phyloP scores from a whole-genome alignment of 306 rosid species.

The Astragalus glycyphyllos region DNA sequence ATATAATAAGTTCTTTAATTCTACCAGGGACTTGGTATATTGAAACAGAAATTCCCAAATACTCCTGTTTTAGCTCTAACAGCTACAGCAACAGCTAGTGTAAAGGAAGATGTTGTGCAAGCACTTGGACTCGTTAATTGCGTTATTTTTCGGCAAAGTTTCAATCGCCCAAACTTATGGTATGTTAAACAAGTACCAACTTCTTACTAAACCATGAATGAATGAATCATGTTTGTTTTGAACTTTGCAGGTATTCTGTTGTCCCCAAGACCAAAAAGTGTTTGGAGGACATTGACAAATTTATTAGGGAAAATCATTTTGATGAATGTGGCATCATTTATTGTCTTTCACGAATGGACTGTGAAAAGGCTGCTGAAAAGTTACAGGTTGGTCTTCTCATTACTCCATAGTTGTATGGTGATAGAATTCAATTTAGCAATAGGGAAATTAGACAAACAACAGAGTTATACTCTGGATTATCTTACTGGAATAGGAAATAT shows the following conservation, averaged over 20 bases:
- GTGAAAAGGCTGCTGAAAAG: slow-evolving; percentile 94
- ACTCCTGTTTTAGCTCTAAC: slow-evolving; percentile 97
- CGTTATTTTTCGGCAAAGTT: slow-evolving; percentile 94
- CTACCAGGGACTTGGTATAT: slow-evolving; percentile 92
- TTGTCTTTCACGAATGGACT: slow-evolving; percentile 98
- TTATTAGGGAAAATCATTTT: slow-evolving; percentile 79
- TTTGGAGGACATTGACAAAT: slow-evolving; percentile 88
- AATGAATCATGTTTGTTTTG: slow-evolving; percentile 40
- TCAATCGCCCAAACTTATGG: slow-evolving; percentile 95
- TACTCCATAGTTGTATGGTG: slow-evolving; percentile 18
- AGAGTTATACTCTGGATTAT: too few species aligned
- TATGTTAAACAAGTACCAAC: slow-evolving; percentile 43
- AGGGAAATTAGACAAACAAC: too few species aligned
- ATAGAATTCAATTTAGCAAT: too few species aligned
- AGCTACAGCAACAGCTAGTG: slow-evolving; percentile 99
- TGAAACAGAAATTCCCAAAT: slow-evolving; percentile 91
- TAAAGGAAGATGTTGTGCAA: slow-evolving; percentile 98
- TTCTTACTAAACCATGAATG: slow-evolving; percentile 22
- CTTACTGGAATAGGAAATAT: too few species aligned
- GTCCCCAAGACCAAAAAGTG: slow-evolving; percentile 91
- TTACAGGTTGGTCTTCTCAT: slow-evolving; percentile 74
- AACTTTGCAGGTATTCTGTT: slow-evolving; percentile 78
- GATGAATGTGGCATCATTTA: slow-evolving; percentile 97
- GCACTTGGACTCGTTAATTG: slow-evolving; percentile 97
- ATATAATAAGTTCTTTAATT: slow-evolving; percentile 39